Percentiles rank a stretch among this genome's conserved stretches.
Conservation (phyloP, 164 flowering plant species). For the Vitis riparia region DNA sequence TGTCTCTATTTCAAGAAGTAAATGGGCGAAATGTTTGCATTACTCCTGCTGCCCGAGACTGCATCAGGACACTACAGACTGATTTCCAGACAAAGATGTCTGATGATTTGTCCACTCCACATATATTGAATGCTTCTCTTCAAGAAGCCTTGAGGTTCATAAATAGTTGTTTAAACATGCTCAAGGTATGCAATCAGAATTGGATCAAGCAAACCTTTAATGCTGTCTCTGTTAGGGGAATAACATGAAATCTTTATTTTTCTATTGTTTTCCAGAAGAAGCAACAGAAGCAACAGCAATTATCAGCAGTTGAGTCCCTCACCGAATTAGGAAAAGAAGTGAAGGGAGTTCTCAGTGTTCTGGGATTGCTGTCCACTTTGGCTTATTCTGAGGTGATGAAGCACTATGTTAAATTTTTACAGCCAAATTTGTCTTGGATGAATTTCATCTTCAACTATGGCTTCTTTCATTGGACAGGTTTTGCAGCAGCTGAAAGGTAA, state of each 20-base stretch:
- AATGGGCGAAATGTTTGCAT: constrained; percentile 30
- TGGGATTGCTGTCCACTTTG: constrained; percentile 59
- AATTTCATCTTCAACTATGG: too few species aligned
- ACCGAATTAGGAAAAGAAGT: constrained; percentile 55
- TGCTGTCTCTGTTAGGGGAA: not conserved
- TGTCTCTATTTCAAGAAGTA: constrained; percentile 40
- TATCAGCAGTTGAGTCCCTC: constrained; percentile 49
- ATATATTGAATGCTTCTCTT: constrained; percentile 53
- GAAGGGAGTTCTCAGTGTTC: constrained; percentile 45
- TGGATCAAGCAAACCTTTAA: too few species aligned
- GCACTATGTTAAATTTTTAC: too few species aligned
- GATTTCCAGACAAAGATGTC: constrained; percentile 70
- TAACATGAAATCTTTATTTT: not conserved
- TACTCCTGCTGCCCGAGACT: constrained; percentile 48
- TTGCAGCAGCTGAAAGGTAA: constrained; percentile 69
- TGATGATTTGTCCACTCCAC: constrained; percentile 75
- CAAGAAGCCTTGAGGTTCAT: constrained; percentile 64
- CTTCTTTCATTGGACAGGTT: constrained; percentile 47
- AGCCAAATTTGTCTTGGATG: not conserved
- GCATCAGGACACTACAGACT: constrained; percentile 49
- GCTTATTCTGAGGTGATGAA: constrained; percentile 58
- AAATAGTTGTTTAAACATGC: constrained; percentile 43
- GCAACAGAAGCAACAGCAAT: constrained; percentile 53
- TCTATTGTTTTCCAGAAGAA: constrained; percentile 45
- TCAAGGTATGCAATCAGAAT: constrained; percentile 48